Base-by-base conservation (phyloP, 2,329 filamentous ascomycete genomes). In the Trichoderma arundinaceum region DNA sequence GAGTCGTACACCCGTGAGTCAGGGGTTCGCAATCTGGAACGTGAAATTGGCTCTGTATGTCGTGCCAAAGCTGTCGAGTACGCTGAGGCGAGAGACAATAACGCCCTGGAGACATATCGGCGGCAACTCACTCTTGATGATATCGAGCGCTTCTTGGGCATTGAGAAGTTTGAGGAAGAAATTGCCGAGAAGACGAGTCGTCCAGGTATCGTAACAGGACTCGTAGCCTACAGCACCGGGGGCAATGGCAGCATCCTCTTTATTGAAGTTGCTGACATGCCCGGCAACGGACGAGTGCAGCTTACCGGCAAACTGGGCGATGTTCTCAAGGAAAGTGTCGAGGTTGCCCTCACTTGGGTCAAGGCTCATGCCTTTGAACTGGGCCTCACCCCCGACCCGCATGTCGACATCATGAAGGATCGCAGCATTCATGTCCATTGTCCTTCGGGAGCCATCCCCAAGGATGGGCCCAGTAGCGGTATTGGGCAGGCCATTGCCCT, bases 261-360 rank as follows among this genome's bases (percentile, higher is more conserved):
- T 82, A 99, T 99, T 72, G 95, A 99, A 79, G 92, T 97, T 51
- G 92, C 94, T 10, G 94, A 97, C 75, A 98, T 98, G 93, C 95
- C 95, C 0, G 95, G 95, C 49, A 90, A 87, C 65, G 95, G 95
- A 39, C 89, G 90, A 61, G 92, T 99, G 41, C 95, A 98, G 79
- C 88, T 99, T 32, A 99, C 95, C 1, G 95, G 95, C 68, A 98
- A 96, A 77, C 88, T 99, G 7, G 95, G 95, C 69, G 94, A 97
- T 72, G 95, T 99, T 35, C 87, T 99, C 66, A 98, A 98, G 79
- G 95, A 99, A 79, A 94, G 90, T 69, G 95, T 98, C 48, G 94
- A 98, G 77, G 95, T 99, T 19, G 95, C 95, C 10, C 84, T 98
- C 39, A 94, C 90, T 15, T 99, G 95, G 95, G 95, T 99, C 59